Base-by-base conservation (phyloP, 2,329 filamentous ascomycete genomes). In the Alternaria gaisen region DNA sequence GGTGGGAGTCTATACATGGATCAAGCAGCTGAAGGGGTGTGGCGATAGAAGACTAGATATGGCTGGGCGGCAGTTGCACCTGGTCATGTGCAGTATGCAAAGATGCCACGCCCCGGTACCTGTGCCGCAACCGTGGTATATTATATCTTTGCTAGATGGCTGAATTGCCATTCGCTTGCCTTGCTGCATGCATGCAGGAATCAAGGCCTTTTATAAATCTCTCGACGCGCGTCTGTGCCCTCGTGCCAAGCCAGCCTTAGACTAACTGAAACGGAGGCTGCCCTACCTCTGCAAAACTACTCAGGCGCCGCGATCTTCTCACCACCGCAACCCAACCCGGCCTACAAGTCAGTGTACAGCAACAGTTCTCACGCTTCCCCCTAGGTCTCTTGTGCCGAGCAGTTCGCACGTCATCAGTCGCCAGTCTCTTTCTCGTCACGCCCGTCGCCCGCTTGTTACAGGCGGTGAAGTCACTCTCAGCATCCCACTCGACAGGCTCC, bases 391-490 rank as follows among this genome's bases (percentile, higher is more conserved):
- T 64, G 68, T 64, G 60, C 44, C 60, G 61, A 71, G 66, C 62
- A 61, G 40, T 57, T 57, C 54, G 60, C 61, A 58, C 61, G 43
- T 58, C 64, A 47, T 60, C 64, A 57, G 62, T 65, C 62, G 66
- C 64, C 51, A 60, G 50, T 57, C 44, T 62, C 60, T 60, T 67
- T 48, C 20, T 32, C 64, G 54, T 63, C 61, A 44, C 53, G 47
- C 60, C 60, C 61, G 62, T 58, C 65, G 38, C 56, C 60, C 56
- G 53, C 68, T 66, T 52, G 65, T 12, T 65, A 68, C 71, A 74
- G 74, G 76, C 77, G 76, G 76, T 79, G 77, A 79, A 77, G 68
- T 76, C 69, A 68, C 66, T 64, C 66, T 63, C 67, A 71, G 66
- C 72, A 75, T 72, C 70, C 75, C 70, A 72, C 73, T 73, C 72